Evolutionary conservation across 148 eudicot genomes (phyloP), one percentile per base, ranked within the genome.

Genomic region (Chenopodium quinoa): DNA sequence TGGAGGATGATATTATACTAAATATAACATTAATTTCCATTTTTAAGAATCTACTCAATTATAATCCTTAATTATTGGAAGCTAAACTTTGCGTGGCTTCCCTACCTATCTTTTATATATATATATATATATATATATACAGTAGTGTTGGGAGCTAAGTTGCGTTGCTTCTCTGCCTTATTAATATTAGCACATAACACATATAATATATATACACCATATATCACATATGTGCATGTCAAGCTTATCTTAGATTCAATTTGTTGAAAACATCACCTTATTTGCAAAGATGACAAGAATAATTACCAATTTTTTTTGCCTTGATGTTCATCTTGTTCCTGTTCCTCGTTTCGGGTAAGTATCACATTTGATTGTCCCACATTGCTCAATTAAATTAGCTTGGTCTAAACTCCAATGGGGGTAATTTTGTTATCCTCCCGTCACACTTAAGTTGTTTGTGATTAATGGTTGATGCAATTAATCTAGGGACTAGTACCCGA

Each of bases 331-430:
- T 72, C 22, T 64, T 66, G 32, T 81, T 75, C 9, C 2, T 40
- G 47, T 52, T 81, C 58, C 58, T 64, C 46, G 56, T 77, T 68
- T 44, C 20, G 27, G 67, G 78, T 66, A 75, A 66, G 73, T 75
- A 40, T 46, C n/a, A 31, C 32, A 50, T 9, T 19, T 20, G 65
- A 23, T 44, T 9, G 9, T 62, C 25, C 25, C 66, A 20, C 19
- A 40, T 40, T 40, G 44, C 0, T 40, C 44, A 40, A 0, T 40
- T 40, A 6, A 40, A 5, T 40, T 40, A 40, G 44, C 56, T 10
- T 17, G 22, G 62, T 56, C 62, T 56, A 56, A 17, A 27, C 27
- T 27, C 27, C 27, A 27, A 27, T 27, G 54, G 10, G 14, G 12
- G 1, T 1, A 16, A 4, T 56, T 5, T 19, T 4, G 1, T 12